Conservation (phyloP, 768 basidiomycete genomes). For the Porpolomopsis calyptriformis region DNA sequence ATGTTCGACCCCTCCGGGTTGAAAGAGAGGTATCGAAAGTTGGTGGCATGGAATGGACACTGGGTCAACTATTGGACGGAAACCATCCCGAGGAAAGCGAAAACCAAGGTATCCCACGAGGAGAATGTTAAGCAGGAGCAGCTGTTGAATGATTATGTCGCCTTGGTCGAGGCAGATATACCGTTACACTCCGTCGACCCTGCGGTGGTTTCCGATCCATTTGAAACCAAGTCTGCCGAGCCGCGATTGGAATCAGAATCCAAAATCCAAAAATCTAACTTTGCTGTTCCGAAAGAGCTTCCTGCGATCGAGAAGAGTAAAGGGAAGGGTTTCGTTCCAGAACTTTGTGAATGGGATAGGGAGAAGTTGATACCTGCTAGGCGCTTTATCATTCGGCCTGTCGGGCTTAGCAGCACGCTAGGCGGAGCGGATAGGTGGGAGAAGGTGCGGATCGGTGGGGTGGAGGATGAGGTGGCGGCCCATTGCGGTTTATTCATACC, state of each 20-base stretch:
- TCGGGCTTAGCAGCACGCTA: slow-evolving; percentile 28
- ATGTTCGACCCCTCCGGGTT: slow-evolving; percentile 49
- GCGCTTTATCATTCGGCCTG: slow-evolving; percentile 46
- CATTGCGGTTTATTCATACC: slow-evolving; percentile 47
- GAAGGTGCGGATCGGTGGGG: slow-evolving; percentile 38
- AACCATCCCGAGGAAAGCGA: slow-evolving; percentile 22
- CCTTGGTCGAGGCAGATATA: not conserved
- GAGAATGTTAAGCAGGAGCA: not conserved
- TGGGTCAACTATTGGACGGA: slow-evolving; percentile 59
- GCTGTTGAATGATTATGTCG: not conserved
- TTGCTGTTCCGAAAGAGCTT: not conserved
- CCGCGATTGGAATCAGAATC: not conserved
- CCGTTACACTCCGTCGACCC: not conserved
- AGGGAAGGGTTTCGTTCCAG: slow-evolving; percentile 13
- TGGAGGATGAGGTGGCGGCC: slow-evolving; percentile 44
- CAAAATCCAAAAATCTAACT: not conserved
- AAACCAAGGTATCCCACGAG: not conserved
- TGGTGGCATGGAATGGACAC: slow-evolving; percentile 39
- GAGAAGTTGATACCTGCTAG: slow-evolving; percentile 20
- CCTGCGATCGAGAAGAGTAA: slow-evolving; percentile 15
- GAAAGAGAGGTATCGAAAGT: slow-evolving; percentile 34
- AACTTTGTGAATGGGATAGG: slow-evolving; percentile 15
- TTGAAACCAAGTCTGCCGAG: not conserved
- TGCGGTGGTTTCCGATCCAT: not conserved
- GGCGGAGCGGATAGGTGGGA: slow-evolving; percentile 43